Evolutionary conservation across 306 rosid genomes (phyloP), one percentile per base, ranked within the genome.

Genomic region (Alnus rubra): DNA sequence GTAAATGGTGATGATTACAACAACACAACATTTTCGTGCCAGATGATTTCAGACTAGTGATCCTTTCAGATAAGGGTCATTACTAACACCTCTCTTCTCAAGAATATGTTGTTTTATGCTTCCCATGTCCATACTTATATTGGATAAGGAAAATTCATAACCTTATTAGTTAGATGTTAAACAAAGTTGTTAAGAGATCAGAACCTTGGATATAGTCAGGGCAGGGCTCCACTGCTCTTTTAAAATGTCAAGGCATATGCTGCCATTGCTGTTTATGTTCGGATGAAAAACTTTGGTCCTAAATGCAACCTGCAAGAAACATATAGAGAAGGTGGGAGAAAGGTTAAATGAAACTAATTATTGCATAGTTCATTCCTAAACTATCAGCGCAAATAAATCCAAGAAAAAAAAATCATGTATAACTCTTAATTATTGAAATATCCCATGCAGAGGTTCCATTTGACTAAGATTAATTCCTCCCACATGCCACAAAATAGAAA

Each of bases 191-290:
- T 28, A 68, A 30, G 77, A 87, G 77, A 56, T 48, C 74, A 78
- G 80, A 78, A 93, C 94, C 97, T 91, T 90, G 68, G 96, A 89
- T 76, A 93, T 88, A 33, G 92, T 90, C 84, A 92, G 86, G 50
- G 96, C 97, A 30, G 96, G 94, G 76, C 97, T 89, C 97, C 96
- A 89, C 60, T 92, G 92, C 82, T 89, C 94, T 88, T 90, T 92
- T 83, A 92, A 85, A 88, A 92, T 90, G 79, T 90, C 97, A 39
- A 92, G 94, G 83, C 97, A 92, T 64, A 92, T 90, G 79, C 96
- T 92, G 67, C 97, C 94, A 30, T 92, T 92, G 95, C 96, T 92
- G 86, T 92, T 92, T 87, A 90, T 92, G 74, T 92, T 92, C 33
- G 97, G 97, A 88, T 90, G 96, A 80, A 92, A 90, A 79, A 90